Conservation (phyloP, 306 rosid genomes). For the Ammopiptanthus mongolicus region DNA sequence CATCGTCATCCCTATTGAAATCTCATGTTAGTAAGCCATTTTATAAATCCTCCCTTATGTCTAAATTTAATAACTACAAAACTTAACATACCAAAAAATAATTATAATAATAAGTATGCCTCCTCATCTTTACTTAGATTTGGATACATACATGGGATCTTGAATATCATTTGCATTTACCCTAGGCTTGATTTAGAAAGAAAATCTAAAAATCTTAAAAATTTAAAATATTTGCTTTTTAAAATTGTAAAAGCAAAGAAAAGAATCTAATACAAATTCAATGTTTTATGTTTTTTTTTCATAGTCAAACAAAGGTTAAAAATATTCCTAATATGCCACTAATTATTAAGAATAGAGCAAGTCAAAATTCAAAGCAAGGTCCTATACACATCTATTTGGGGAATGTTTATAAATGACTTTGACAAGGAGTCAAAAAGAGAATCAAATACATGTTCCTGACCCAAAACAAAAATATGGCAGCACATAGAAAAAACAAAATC, state of each 20-base stretch:
- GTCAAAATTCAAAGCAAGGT: conserved; percentile 9
- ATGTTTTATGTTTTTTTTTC: neutral
- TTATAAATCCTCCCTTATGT: too few relatives aligned
- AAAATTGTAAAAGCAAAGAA: neutral
- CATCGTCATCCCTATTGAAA: too few relatives aligned
- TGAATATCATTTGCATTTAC: neutral
- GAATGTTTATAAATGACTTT: neutral
- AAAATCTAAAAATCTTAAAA: neutral
- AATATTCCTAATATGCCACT: neutral
- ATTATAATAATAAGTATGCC: too few relatives aligned
- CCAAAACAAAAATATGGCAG: neutral
- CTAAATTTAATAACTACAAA: too few relatives aligned
- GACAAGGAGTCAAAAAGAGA: neutral
- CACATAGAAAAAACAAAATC: neutral
- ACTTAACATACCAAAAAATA: too few relatives aligned
- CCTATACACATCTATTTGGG: neutral
- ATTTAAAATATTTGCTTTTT: neutral
- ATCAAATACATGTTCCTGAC: neutral
- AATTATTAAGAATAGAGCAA: neutral
- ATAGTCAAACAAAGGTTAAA: neutral
- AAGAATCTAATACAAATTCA: neutral
- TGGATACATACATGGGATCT: neutral
- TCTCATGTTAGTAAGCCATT: too few relatives aligned
- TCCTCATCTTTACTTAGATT: neutral
- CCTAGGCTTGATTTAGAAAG: neutral